Base-by-base conservation (phyloP, 2,329 filamentous ascomycete species). In the Cercospora zeina region DNA sequence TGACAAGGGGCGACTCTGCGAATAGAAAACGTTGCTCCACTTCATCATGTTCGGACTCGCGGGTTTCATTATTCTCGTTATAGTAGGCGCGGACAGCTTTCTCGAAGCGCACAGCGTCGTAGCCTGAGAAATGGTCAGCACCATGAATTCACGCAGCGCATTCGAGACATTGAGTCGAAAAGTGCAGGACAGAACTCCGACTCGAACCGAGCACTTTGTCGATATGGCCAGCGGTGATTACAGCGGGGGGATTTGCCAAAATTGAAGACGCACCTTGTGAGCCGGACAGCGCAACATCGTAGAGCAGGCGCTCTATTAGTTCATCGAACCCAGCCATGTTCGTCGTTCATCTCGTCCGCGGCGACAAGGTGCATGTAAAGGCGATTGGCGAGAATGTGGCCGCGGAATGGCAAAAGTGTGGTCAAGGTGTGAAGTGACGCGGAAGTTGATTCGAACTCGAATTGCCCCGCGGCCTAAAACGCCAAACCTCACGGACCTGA, bases 281-380 rank as follows among this genome's bases (percentile, higher is more conserved):
- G 66, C 85, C 84, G 67, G 80, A 80, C 51, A 87, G 78, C 24
- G 85, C 85, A 72, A 87, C 81, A 73, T 85, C 82, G 63, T 81
- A 80, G 53, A 87, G 76, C 60, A 87, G 70, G 74, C 80, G 83
- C 70, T 86, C 80, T 64, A 87, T 78, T 66, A 88, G 74, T 54
- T 81, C 79, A 70, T 85, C 84, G 63, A 85, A 76, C 59, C 81
- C 81, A 62, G 75, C 51, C 61, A 68, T 68, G 6, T 31, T 64
- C 13, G 60, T 62, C 58, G 31, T 30, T 54, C 65, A 67, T 67
- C 50, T 59, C 62, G 65, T 51, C 47, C 47, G 47, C 21, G 24
- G 19, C 30, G 16, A 19, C 47, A 34, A 36, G 31, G 36, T 33
- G 56, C 31, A 45, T 62, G 45, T 19, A 27, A 27, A 24, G 27